Base-by-base conservation (phyloP, 495 filamentous ascomycete species). In the Penicillium roqueforti region DNA sequence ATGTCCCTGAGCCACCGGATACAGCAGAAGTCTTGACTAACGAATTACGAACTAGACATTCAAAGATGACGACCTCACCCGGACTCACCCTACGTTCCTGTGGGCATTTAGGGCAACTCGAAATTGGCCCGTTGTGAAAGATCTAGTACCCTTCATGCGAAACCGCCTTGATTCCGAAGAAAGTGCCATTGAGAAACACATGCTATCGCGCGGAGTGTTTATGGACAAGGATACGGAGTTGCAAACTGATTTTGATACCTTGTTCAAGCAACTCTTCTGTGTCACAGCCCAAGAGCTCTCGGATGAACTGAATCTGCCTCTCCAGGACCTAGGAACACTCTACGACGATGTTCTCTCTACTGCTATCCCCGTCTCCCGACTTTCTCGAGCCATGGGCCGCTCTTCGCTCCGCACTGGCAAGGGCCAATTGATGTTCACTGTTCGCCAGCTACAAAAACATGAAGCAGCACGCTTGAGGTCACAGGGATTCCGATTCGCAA, bases 221-320 rank as follows among this genome's bases (percentile, higher is more conserved):
- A 66, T 65, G 34, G 65, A 75, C 43, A 64, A 70, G 38, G 70
- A 75, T 10, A 72, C 68, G 4, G 71, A 77, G 36, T n/a, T 72
- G 26, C 61, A 68, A 31, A 62, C 63, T n/a, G 78, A 88, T 53
- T 92, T 93, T 58, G 83, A 87, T 25, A 75, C 84, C 18, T 73
- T 89, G 11, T 92, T 96, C 70, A 87, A 89, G n/a, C 89, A 93
- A 52, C 76, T 88, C 6, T 96, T 96, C 70, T 95, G 90, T 57
- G 74, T 89, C 16, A 83, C 91, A 11, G 90, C 91, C 0, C 78
- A 84, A 3, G 81, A 83, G 37, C 80, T 96, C 11, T 87, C 91
- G 9, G 72, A 79, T 2, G 76, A 80, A 37, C 69, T 92, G 51
- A 75, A 86, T 55, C 73, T 80, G 29, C 72, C 80, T 3, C 65